Conservation (phyloP, 352 stramenopile species). For the Phytophthora europaea region DNA sequence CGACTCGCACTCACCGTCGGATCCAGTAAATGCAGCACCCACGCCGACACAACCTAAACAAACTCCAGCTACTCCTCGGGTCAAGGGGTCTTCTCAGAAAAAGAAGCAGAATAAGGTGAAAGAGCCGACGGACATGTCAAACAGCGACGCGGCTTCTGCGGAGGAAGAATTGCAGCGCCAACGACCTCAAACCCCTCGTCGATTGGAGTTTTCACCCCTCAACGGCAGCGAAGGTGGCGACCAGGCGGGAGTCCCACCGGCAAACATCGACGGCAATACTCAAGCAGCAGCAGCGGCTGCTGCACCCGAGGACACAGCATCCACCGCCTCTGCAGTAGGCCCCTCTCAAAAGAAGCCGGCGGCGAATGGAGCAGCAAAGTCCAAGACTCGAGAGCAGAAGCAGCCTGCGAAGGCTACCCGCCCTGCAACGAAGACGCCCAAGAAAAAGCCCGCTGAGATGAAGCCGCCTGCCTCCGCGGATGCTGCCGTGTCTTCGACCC, state of each 20-base stretch:
- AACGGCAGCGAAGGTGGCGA: slow-evolving; percentile 23
- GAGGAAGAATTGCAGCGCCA: slow-evolving; percentile 18
- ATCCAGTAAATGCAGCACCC: not conserved
- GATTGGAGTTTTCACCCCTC: slow-evolving; percentile 32
- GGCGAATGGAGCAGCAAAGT: not conserved
- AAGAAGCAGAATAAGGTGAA: slow-evolving; percentile 27
- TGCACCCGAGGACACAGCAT: not conserved
- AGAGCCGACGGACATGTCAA: slow-evolving; percentile 9
- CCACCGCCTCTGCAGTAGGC: not conserved
- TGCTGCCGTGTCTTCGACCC: slow-evolving; percentile 9
- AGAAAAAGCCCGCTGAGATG: not conserved
- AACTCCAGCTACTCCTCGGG: slow-evolving; percentile 21
- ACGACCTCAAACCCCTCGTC: slow-evolving; percentile 31
- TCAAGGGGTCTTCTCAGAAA: slow-evolving; percentile 18
- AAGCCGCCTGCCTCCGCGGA: slow-evolving; percentile 6
- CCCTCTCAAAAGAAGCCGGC: not conserved
- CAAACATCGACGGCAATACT: slow-evolving; percentile 8
- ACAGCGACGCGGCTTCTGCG: not conserved
- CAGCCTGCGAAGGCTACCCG: not conserved
- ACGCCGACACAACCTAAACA: slow-evolving; percentile 26
- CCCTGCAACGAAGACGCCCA: slow-evolving; percentile 2
- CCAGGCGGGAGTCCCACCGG: slow-evolving; percentile 2
- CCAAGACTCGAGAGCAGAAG: slow-evolving; percentile 1
- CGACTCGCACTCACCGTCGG: slow-evolving; percentile 6
- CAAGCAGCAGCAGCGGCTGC: not conserved